Evolutionary conservation across 352 stramenopile species (phyloP), one percentile per base, ranked within the genome.

Genomic region (Phytophthora fragariaefolia): DNA sequence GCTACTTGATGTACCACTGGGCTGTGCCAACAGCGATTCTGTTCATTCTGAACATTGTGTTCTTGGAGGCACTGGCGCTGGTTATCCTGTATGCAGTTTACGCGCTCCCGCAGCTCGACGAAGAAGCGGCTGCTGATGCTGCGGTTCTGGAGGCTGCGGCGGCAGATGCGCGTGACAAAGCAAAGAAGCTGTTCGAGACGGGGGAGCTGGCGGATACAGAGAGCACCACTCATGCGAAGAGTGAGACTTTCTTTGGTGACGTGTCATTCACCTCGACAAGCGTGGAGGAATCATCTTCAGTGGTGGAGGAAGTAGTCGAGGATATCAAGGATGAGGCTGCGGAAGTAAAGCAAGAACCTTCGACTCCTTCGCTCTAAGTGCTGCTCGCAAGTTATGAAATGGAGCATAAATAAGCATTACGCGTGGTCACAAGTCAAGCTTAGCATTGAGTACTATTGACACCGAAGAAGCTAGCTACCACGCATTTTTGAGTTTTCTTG

Each of bases 1-100:
- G 83, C 18, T 95, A 93, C 47, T 71, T 93, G 57, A 95, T 95
- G 87, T 95, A 95, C 70, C 84, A 95, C 77, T 95, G 87, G 86
- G 80, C 83, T 26, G 55, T 92, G 24, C 68, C 85, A 26, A 94
- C 86, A 0, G 85, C 86, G 7, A 63, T 89, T 59, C 34, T 92
- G 26, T 77, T 91, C 50, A 91, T 92, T 28, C 55, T 92, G 61
- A 92, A 94, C 67, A 85, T 95, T 61, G 85, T 85, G 30, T 87
- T 93, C 46, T 55, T 90, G 42, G 82, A 95, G 69, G 75, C 72
- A 15, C 58, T 94, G 42, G 77, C 47, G n/a, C 62, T 94, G 15
- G 69, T 88, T 24, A 77, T 94, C 40, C 28, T 94, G 26, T 91
- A 87, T 58, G 81, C 81, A 20, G 73, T 90, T 60, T 92, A 89